A percentile compares a stretch with the other conserved stretches of the same genome.
Evolutionary conservation across 331 rosid species (phyloP).

Genomic region (Malus hybrid): DNA sequence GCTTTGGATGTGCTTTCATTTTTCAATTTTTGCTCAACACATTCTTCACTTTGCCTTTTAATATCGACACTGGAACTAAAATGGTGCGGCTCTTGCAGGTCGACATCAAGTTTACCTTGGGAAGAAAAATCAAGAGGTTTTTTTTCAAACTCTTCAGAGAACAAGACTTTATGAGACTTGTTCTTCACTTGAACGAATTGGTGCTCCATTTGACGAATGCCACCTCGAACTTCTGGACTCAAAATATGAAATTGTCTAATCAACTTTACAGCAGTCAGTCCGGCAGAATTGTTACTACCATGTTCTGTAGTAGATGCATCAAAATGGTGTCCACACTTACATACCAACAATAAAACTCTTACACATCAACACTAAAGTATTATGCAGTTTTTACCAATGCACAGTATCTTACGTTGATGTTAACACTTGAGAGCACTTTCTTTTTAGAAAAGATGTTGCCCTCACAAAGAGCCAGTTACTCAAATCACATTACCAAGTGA

Average conservation of each 20-base stretch:
- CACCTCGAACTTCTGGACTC: conserved; percentile 7
- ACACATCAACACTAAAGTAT: background rate
- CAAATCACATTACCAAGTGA: background rate
- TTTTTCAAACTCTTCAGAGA: conserved; percentile 2
- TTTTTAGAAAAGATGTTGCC: background rate
- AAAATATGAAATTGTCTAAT: background rate
- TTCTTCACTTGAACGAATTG: conserved; percentile 11
- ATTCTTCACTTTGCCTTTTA: background rate
- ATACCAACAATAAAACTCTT: background rate
- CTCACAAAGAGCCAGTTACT: background rate
- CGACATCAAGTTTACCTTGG: background rate
- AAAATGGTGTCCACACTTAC: background rate
- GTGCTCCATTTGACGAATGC: conserved; percentile 8
- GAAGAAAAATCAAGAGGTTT: background rate
- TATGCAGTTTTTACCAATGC: background rate
- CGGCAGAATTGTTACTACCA: background rate
- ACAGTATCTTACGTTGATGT: background rate
- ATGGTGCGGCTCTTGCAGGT: background rate
- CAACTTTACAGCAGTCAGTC: background rate
- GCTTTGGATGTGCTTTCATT: conserved; percentile 11
- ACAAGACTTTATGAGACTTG: conserved; percentile 1
- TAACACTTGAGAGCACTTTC: background rate
- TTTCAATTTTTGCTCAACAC: background rate
- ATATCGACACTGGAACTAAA: background rate
- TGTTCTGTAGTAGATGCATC: background rate